Evolutionary conservation across 139 green algal species (phyloP).

Genomic region (Auxenochlorella protothecoides): DNA sequence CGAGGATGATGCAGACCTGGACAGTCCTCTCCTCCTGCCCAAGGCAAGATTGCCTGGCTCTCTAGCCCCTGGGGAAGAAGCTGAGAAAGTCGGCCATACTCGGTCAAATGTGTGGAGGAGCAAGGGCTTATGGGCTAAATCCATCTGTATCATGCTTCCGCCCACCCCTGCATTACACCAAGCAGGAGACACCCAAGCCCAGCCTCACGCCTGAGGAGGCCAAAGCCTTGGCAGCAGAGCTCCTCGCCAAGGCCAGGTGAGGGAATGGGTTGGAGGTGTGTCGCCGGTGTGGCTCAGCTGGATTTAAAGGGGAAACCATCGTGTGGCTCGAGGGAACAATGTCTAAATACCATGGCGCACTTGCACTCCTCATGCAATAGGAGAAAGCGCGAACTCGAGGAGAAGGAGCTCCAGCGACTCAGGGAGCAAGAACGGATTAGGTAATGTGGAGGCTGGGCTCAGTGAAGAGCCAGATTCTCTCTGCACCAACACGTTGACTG

Average conservation of each 20-base stretch:
- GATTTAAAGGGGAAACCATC: too few species aligned
- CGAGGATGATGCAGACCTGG: conserved; percentile 60
- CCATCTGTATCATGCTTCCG: neutral
- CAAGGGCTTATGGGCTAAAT: neutral
- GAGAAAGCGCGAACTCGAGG: conserved; percentile 48
- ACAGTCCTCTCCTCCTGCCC: conserved; percentile 64
- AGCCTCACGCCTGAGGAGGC: conserved; percentile 73
- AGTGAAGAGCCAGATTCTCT: too few species aligned
- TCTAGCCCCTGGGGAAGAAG: neutral
- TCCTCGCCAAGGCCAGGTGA: conserved; percentile 44
- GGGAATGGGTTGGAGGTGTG: neutral
- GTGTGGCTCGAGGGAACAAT: too few species aligned
- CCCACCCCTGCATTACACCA: neutral
- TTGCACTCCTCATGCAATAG: too few species aligned
- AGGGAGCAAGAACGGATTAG: conserved; percentile 51
- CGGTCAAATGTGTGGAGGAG: too few species aligned
- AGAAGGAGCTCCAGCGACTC: conserved; percentile 57
- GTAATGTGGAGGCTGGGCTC: neutral
- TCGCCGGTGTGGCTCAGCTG: too few species aligned
- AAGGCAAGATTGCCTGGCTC: conserved; percentile 10
- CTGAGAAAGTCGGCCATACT: too few species aligned
- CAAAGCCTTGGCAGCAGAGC: conserved; percentile 44
- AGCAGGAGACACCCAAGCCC: conserved; percentile 29
- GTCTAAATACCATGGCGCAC: too few species aligned
- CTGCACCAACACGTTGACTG: too few species aligned